Evolutionary conservation across 2,329 filamentous ascomycete genomes (phyloP), one percentile per base, ranked within the genome.

Genomic region (Xylaria sp.): DNA sequence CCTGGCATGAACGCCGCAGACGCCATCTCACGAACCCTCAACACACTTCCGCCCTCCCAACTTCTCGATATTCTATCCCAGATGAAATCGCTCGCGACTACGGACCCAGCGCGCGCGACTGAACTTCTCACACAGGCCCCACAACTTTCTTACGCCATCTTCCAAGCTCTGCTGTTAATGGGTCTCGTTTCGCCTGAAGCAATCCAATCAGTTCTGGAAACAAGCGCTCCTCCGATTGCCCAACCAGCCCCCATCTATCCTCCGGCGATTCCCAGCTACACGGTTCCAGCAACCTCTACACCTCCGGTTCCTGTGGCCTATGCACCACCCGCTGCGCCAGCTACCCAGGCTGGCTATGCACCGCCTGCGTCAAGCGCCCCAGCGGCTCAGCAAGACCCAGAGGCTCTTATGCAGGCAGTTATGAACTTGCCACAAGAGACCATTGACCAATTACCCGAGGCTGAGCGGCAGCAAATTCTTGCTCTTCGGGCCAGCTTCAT

Each of bases 131-230:
- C 91, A 71, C 92, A 95, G 82, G 94, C 94, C 1, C 96, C 96
- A 0, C 96, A 99, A 82, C 89, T 99, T 54, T 90, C 93, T 4
- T 98, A 97, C 77, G 96, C 96, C 67, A 92, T 98, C 73, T 98
- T 98, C 83, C 95, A 98, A 82, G 92, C 94, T 28, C 87, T 98
- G 10, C 88, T 98, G 1, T 89, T 98, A 46, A 96, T 98, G 89
- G 94, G 94, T 55, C 89, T 98, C 10, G 94, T 98, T 65, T 95
- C 96, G 67, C 92, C 93, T 15, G 90, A 91, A 75, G 90, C 94
- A 2, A 90, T 98, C 64, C 88, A 91, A 71, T 91, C 92, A 4
- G 93, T 98, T 37, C 87, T 98, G 63, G 92, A 97, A 77, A 82
- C 84, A 4, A 79, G 78, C 39, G 80, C 82, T 72, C 82, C 84